Base-by-base conservation (phyloP, 495 filamentous ascomycete species). In the Penicillium cataractarum region DNA sequence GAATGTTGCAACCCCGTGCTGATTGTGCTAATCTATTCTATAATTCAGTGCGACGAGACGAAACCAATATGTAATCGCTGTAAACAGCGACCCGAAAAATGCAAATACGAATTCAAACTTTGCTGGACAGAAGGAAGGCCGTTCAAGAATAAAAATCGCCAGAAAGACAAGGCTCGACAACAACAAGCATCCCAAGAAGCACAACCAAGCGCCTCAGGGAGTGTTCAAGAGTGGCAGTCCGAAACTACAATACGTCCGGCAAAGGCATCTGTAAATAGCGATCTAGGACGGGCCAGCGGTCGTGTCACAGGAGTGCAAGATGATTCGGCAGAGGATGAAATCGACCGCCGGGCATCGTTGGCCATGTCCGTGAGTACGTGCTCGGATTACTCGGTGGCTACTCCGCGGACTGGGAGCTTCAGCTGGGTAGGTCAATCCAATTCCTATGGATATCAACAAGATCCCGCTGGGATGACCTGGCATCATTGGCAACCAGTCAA, bases 81-180 rank as follows among this genome's bases (percentile, higher is more conserved):
- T 60, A 60, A 60, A 53, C 48, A 52, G 32, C 57, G 57, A 8
- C 57, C 57, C 6, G 57, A 60, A 1, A 60, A 60, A 21, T 60
- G 57, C 57, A 60, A 53, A 60, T 60, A 60, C 24, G 57, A 60
- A 26, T 60, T 60, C 33, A 60, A 60, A 27, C 57, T 60, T 19
- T 60, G 46, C 6, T 60, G 57, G 57, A 60, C 57, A 35, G 57
- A 50, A 49, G 57, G 57, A 21, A 39, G 57, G 22, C 57, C 57
- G 6, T 60, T 60, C 48, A 60, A 60, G 24, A 51, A 51, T 13
- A 51, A 51, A 24, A 60, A 60, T 22, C 57, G 57, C 21, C 48
- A 51, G 48, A 51, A 51, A 31, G 48, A 51, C 21, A 26, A 31
- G 24, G 27, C 24, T 29, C 24, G 40, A 22, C 40, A 46, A 6